Conservation (phyloP, 148 eudicot species). For the Tetragonia tetragonoides region DNA sequence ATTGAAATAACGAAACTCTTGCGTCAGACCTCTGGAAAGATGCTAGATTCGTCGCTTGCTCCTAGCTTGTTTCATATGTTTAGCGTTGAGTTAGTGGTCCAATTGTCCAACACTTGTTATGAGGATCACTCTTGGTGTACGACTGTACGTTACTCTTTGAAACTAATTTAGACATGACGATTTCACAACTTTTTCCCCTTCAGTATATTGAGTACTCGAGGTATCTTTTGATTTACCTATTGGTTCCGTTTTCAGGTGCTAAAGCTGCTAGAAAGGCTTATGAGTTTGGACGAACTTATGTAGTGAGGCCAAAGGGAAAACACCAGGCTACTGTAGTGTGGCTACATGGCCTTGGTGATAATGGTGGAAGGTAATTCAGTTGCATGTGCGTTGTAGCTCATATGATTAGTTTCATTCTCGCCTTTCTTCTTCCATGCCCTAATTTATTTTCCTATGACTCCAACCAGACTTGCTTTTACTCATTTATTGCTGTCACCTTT, state of each 20-base stretch:
- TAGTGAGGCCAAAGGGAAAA: constrained; percentile 87
- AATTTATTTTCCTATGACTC: background rate
- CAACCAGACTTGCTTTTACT: background rate
- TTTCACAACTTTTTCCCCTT: constrained; percentile 2
- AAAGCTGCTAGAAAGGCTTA: constrained; percentile 61
- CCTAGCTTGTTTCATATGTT: background rate
- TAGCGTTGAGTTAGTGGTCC: background rate
- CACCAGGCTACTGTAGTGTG: constrained; percentile 94
- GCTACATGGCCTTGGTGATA: constrained; percentile 97
- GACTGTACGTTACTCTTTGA: background rate
- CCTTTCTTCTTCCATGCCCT: background rate
- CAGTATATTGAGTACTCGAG: background rate
- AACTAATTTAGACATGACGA: constrained; percentile 1
- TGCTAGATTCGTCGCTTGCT: background rate
- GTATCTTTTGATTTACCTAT: constrained; percentile 6
- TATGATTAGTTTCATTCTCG: background rate
- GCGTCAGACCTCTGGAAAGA: no score
- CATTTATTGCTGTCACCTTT: background rate
- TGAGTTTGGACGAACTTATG: constrained; percentile 83
- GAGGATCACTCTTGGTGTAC: background rate
- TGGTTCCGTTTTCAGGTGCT: constrained; percentile 48
- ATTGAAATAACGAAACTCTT: no score
- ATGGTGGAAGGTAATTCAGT: constrained; percentile 67
- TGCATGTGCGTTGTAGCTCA: background rate
- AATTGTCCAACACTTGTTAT: background rate